These are phyloP conservation scores for Penicillium canariense DNA, from an alignment of 495 filamentous ascomycete species.

Conservation along the genomic window DNA sequence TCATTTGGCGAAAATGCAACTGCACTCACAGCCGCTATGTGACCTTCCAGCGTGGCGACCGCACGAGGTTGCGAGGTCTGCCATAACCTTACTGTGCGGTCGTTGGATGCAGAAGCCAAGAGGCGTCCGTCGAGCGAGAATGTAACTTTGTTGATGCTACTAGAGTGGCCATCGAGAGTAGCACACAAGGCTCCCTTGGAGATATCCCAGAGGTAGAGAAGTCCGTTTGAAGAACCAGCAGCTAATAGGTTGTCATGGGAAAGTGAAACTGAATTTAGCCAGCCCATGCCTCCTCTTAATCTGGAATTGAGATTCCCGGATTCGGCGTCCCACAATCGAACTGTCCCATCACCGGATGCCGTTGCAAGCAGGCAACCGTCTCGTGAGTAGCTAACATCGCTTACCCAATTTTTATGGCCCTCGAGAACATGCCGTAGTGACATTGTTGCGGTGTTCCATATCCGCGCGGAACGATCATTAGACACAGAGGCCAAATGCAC, in stretches of 20 bases:
- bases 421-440: not conserved
- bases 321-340: not conserved
- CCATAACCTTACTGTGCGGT: constrained; percentile 9
- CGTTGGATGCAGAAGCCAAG: constrained; percentile 8
- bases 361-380: not conserved
- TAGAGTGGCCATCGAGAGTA: constrained; percentile 11
- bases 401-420: not conserved
- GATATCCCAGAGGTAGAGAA: not conserved
- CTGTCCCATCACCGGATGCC: not conserved
- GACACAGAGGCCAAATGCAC: constrained; percentile 12
- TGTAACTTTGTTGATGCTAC: constrained; percentile 3
- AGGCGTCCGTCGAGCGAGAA: constrained; percentile 14
- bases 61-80: not conserved
- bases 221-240: not conserved
- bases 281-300: not conserved
- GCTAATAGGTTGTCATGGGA: not conserved
- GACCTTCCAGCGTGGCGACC: not conserved
- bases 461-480: constrained; percentile 2
- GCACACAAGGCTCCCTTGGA: not conserved
- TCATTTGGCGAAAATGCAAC: not conserved
- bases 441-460: constrained; percentile 22
- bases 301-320: not conserved
- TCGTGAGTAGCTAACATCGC: not conserved
- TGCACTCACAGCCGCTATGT: not conserved
- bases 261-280: not conserved